Percentiles rank a stretch among this genome's conserved stretches.
phyloP scores from a whole-genome alignment of 2,329 filamentous ascomycete genomes.

The Alternaria novae-zelandiae region DNA sequence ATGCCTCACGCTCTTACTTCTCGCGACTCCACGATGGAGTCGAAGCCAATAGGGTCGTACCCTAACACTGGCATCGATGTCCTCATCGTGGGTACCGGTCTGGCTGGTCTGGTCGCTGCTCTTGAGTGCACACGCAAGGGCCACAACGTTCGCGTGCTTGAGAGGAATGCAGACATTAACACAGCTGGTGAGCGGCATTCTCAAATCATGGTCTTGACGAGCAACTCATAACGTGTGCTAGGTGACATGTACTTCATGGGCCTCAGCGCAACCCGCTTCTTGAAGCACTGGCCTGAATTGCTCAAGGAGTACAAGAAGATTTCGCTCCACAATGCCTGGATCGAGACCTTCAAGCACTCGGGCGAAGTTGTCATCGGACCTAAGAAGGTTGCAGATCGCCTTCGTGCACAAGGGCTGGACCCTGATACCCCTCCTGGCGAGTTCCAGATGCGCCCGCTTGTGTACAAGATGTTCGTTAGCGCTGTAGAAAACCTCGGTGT shows the following conservation, averaged over 20 bases:
- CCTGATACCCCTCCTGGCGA: constrained; percentile 60
- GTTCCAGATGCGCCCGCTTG: constrained; percentile 63
- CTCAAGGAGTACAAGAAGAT: constrained; percentile 59
- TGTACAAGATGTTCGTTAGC: constrained; percentile 62
- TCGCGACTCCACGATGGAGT: constrained; percentile 55
- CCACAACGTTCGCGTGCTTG: constrained; percentile 49
- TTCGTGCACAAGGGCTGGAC: constrained; percentile 54
- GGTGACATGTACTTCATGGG: constrained; percentile 69
- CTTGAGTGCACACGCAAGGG: constrained; percentile 51
- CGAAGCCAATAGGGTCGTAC: constrained; percentile 61
- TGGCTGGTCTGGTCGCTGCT: constrained; percentile 48
- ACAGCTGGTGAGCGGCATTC: constrained; percentile 53
- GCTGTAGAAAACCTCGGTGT: constrained; percentile 56
- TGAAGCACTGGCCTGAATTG: constrained; percentile 63
- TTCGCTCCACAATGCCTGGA: constrained; percentile 62
- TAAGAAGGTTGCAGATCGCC: constrained; percentile 58
- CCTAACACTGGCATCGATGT: constrained; percentile 50
- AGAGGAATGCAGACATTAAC: constrained; percentile 58
- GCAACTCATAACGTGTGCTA: constrained; percentile 27
- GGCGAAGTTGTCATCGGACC: constrained; percentile 58
- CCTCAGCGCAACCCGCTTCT: constrained; percentile 61
- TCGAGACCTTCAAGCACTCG: constrained; percentile 62
- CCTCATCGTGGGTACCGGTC: constrained; percentile 49
- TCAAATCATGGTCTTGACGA: neutral
- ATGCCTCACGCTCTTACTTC: constrained; percentile 54